Conservation (phyloP, 2,329 filamentous ascomycete genomes). For the Diaporthe vaccinii region DNA sequence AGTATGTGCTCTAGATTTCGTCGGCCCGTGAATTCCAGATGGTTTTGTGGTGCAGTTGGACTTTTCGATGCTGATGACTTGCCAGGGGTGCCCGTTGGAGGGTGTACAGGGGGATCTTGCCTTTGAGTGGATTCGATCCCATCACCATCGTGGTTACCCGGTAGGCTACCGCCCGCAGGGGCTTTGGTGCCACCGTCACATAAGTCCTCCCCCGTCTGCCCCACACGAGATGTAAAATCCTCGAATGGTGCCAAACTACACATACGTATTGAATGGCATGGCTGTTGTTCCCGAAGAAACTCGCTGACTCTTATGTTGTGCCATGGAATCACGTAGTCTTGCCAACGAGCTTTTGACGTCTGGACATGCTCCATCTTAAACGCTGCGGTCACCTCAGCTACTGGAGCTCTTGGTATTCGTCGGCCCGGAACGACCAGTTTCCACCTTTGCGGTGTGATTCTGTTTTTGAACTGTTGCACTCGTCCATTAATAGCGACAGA, state of each 20-base stretch:
- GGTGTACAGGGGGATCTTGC: fast-evolving
- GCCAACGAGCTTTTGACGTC: fast-evolving
- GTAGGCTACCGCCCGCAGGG: neutral
- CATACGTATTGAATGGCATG: no score
- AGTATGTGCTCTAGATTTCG: neutral
- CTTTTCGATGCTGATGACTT: neutral
- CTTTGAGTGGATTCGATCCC: neutral
- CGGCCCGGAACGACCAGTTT: no score
- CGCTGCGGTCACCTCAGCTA: neutral
- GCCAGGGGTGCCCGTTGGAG: neutral
- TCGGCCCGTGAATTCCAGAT: neutral
- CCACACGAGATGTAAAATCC: fast-evolving
- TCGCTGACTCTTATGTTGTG: neutral
- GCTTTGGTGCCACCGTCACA: neutral
- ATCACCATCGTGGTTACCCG: neutral
- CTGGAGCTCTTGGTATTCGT: no score
- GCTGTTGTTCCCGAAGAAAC: neutral
- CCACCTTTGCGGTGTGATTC: neutral
- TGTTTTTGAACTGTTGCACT: neutral
- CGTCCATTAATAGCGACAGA: neutral
- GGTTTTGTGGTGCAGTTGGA: neutral
- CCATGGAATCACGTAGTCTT: neutral
- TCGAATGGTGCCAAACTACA: neutral
- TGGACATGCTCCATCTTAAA: neutral
- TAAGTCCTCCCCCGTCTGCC: neutral